A percentile compares a stretch with the other conserved stretches of the same genome.
Conservation (phyloP, 192 early-diverging fungal species). For the Mortierella antarctica region DNA sequence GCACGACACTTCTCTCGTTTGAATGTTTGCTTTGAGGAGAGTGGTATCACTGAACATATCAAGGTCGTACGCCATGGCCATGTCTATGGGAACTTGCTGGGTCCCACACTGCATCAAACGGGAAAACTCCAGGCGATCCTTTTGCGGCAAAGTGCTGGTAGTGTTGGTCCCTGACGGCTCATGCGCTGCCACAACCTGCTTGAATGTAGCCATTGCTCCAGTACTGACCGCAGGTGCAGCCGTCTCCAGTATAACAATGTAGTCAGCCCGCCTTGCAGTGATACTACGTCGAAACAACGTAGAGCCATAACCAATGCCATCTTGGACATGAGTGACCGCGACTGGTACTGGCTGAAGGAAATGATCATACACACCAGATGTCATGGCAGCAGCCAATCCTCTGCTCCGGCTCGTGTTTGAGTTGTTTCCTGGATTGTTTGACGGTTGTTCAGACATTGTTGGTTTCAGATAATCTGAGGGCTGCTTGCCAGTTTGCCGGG, state of each 20-base stretch:
- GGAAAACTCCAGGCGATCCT: neutral
- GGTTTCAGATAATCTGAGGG: too few species aligned
- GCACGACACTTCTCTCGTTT: neutral
- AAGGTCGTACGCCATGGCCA: neutral
- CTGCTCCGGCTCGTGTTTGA: neutral
- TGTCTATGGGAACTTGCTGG: neutral
- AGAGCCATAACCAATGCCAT: conserved; percentile 3
- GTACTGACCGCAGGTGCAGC: neutral
- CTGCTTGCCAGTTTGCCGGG: too few species aligned
- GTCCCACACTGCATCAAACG: neutral
- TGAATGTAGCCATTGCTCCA: neutral
- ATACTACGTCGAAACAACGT: neutral
- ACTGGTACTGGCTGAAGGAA: neutral
- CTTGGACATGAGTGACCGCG: neutral
- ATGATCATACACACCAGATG: neutral
- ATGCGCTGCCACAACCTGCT: neutral
- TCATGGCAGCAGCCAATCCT: neutral
- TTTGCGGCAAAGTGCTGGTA: neutral
- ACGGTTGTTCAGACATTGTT: too few species aligned
- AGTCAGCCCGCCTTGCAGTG: neutral
- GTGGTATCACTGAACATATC: neutral
- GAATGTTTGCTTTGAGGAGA: neutral
- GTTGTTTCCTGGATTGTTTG: neutral
- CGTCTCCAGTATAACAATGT: neutral
- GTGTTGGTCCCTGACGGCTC: neutral